Evolutionary conservation across 768 basidiomycete species (phyloP).

Genomic region (Suillus discolor): DNA sequence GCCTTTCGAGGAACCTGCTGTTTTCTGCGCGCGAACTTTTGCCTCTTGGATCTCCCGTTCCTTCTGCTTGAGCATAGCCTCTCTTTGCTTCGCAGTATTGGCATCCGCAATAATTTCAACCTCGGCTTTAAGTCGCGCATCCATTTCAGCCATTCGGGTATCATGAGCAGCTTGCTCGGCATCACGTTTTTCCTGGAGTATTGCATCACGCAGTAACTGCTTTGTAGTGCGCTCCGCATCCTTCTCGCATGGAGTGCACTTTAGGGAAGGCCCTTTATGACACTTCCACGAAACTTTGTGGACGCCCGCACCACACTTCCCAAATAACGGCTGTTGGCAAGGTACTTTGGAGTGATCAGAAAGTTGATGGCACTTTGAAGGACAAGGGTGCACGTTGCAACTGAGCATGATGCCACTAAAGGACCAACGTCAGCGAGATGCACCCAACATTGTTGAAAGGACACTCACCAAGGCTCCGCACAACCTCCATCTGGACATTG

Average conservation of each 20-base stretch:
- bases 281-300: constrained; percentile 47
- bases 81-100: constrained; percentile 36
- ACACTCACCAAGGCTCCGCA: constrained; percentile 50
- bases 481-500: constrained; percentile 66
- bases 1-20: constrained; percentile 1
- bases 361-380: constrained; percentile 60
- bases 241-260: constrained; percentile 48
- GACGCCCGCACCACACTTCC: constrained; percentile 41
- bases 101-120: constrained; percentile 31
- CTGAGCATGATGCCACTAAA: constrained; percentile 45
- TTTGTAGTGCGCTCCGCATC: constrained; percentile 37
- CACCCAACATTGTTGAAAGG: constrained; percentile 1
- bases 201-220: constrained; percentile 38
- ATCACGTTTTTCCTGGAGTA: constrained; percentile 42
- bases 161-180: constrained; percentile 42
- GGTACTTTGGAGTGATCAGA: constrained; percentile 55
- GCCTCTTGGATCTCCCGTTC: constrained; percentile 40
- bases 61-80: constrained; percentile 40
- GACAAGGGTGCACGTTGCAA: constrained; percentile 55
- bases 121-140: constrained; percentile 38
- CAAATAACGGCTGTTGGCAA: constrained; percentile 39
- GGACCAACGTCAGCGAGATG: not conserved
- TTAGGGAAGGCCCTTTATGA: constrained; percentile 30
- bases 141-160: constrained; percentile 38
- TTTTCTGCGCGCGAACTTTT: constrained; percentile 3